These are phyloP conservation scores for Prunus padus DNA, from an alignment of 306 rosid species.

Conservation along the genomic window DNA sequence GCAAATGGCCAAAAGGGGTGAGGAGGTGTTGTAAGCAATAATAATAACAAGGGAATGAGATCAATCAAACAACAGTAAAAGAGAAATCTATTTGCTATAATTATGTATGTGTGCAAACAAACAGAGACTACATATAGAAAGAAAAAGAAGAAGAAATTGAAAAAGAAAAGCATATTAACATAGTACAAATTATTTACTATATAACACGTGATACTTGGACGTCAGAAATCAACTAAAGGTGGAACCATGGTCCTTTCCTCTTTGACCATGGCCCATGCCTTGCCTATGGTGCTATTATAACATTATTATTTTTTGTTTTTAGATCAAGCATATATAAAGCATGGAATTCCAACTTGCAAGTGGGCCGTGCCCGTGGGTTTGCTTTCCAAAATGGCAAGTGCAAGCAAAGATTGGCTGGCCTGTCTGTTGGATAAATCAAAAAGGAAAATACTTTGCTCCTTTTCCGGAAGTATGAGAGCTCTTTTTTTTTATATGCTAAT, in stretches of 20 bases:
- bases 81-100: neutral
- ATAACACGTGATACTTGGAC: constrained; percentile 12
- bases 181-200: no score
- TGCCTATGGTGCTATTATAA: no score
- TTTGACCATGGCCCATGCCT: no score
- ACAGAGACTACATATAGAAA: neutral
- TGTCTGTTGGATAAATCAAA: no score
- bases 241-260: neutral
- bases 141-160: neutral
- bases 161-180: no score
- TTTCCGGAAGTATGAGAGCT: no score
- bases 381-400: neutral
- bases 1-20: no score
- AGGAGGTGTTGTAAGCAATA: no score
- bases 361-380: neutral
- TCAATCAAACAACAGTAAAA: neutral
- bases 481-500: no score
- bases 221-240: neutral
- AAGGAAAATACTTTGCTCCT: no score
- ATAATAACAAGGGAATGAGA: neutral
- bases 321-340: no score
- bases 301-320: no score
- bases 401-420: neutral
- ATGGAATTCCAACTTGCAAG: neutral
- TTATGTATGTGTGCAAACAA: neutral